These are phyloP conservation scores for Pestalotiopsis sp. DNA, from an alignment of 2,329 filamentous ascomycete species.

Conservation along the genomic window DNA sequence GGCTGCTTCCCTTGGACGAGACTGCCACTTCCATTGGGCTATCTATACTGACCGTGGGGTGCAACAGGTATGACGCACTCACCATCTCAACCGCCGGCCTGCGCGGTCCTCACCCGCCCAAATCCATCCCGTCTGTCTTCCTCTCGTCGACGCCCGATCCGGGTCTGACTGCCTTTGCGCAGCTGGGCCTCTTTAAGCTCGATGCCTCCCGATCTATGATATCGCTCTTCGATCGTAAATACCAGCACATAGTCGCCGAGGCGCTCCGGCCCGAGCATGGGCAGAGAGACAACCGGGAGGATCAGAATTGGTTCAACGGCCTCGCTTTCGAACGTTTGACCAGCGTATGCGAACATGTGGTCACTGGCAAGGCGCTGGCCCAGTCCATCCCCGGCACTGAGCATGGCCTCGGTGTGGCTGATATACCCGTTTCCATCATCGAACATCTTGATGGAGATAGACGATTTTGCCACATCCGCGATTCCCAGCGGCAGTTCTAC, in stretches of 20 bases:
- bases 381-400: conserved; percentile 24
- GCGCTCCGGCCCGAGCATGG: conserved; percentile 42
- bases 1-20: neutral
- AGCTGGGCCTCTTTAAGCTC: conserved; percentile 47
- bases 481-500: conserved; percentile 22
- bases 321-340: conserved; percentile 30
- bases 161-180: conserved; percentile 50
- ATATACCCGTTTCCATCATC: conserved; percentile 30
- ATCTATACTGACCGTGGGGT: neutral
- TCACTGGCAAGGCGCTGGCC: conserved; percentile 15
- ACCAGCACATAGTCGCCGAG: conserved; percentile 54
- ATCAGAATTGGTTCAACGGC: conserved; percentile 28
- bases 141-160: conserved; percentile 27
- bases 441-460: conserved; percentile 33
- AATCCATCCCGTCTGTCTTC: neutral
- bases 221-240: conserved; percentile 50
- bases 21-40: neutral
- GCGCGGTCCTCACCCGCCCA: neutral
- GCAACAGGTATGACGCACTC: conserved; percentile 4
- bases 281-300: neutral
- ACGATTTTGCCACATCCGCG: conserved; percentile 24
- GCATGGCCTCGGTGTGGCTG: neutral
- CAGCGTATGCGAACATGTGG: conserved; percentile 32
- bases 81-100: conserved; percentile 6
- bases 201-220: conserved; percentile 44